A percentile compares a stretch with the other conserved stretches of the same genome.
Evolutionary conservation across 345 rosid species (phyloP).

Genomic region (Geranium brycei): DNA sequence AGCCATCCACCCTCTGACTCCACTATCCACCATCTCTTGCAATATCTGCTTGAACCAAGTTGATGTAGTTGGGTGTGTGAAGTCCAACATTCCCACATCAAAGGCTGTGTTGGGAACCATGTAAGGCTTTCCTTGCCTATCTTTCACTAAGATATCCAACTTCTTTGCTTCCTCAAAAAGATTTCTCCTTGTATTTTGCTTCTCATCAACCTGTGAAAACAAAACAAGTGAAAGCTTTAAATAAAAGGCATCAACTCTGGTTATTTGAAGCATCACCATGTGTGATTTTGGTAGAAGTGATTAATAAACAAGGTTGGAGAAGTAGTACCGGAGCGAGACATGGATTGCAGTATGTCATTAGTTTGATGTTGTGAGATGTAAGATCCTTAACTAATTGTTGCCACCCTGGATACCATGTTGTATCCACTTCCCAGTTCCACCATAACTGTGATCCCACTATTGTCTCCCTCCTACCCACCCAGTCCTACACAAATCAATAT

Average conservation of each 20-base stretch:
- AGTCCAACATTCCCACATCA: conserved; percentile 64
- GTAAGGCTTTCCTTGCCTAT: conserved; percentile 39
- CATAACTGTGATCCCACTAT: conserved; percentile 56
- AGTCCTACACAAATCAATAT: conserved; percentile 26
- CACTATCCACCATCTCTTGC: conserved; percentile 54
- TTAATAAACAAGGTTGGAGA: neutral
- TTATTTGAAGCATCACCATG: no score
- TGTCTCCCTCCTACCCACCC: conserved; percentile 64
- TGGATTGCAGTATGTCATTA: conserved; percentile 76
- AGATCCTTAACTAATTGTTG: conserved; percentile 38
- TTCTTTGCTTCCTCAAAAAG: conserved; percentile 50
- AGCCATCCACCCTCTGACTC: conserved; percentile 75
- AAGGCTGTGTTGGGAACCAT: conserved; percentile 69
- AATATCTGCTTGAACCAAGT: conserved; percentile 57
- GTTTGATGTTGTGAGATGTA: conserved; percentile 29
- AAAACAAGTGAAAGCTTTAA: neutral
- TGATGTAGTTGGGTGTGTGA: conserved; percentile 53
- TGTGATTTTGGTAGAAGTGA: no score
- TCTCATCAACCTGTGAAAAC: conserved; percentile 28
- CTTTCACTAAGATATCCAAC: conserved; percentile 47
- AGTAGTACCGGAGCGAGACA: conserved; percentile 52
- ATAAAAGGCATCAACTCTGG: no score
- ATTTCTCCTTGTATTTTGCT: conserved; percentile 41
- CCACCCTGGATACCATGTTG: conserved; percentile 43
- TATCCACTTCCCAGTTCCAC: conserved; percentile 79